Conservation (phyloP, 2,329 filamentous ascomycete genomes). For the Fusarium sp. region DNA sequence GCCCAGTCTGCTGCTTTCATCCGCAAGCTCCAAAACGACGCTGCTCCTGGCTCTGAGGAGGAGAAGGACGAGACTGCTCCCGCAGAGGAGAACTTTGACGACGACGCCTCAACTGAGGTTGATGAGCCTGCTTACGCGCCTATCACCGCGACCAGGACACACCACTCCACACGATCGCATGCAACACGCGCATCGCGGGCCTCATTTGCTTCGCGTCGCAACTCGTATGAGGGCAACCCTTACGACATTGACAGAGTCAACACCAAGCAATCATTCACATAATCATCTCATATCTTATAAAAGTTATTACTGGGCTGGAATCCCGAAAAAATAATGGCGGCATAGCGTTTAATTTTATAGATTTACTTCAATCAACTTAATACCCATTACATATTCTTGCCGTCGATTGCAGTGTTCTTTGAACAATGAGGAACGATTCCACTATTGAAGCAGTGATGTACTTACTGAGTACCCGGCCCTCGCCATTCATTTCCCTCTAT, state of each 20-base stretch:
- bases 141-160: constrained; percentile 11
- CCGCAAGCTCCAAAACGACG: constrained; percentile 30
- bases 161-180: constrained; percentile 23
- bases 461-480: background rate
- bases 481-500: too few species aligned
- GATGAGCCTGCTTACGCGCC: constrained; percentile 34
- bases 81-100: constrained; percentile 19
- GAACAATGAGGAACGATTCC: background rate
- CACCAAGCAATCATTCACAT: constrained; percentile 34
- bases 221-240: constrained; percentile 32
- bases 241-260: constrained; percentile 37
- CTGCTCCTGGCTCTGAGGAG: background rate
- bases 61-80: constrained; percentile 12
- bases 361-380: constrained; percentile 14
- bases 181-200: constrained; percentile 12
- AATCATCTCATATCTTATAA: background rate
- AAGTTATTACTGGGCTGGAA: constrained; percentile 8
- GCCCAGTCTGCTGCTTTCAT: constrained; percentile 37
- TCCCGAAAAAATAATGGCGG: constrained; percentile 5
- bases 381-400: background rate
- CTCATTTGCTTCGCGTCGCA: constrained; percentile 25
- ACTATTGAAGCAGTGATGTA: background rate
- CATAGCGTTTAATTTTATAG: constrained; percentile 26
- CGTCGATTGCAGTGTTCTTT: background rate
- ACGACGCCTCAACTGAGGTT: constrained; percentile 30